Percentiles rank a stretch among this genome's conserved stretches.
Evolutionary conservation across 352 stramenopile genomes (phyloP).

Genomic region (Phytophthora kernoviae): DNA sequence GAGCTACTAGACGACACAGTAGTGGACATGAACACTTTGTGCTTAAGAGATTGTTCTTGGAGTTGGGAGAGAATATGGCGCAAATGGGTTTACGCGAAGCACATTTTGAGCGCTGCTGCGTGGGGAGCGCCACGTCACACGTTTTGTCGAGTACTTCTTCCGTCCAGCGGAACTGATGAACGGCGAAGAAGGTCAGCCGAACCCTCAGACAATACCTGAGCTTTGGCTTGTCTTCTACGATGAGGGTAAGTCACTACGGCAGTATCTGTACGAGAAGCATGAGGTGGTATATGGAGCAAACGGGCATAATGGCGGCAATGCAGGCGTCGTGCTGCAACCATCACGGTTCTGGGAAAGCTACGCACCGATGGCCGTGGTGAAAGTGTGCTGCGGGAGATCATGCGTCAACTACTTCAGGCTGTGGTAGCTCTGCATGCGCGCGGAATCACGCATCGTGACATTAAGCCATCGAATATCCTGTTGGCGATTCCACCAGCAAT

Average conservation of each 20-base stretch:
- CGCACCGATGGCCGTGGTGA: constrained; percentile 56
- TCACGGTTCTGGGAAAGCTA: constrained; percentile 83
- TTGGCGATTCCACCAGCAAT: constrained; percentile 38
- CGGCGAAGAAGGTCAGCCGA: constrained; percentile 12
- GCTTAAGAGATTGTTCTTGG: constrained; percentile 86
- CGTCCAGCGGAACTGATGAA: constrained; percentile 32
- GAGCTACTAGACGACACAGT: constrained; percentile 40
- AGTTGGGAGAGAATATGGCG: constrained; percentile 63
- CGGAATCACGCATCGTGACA: constrained; percentile 92
- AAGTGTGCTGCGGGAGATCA: constrained; percentile 88
- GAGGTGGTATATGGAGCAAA: constrained; percentile 37
- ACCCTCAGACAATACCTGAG: constrained; percentile 40
- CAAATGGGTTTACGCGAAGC: constrained; percentile 84
- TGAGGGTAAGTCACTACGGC: constrained; percentile 86
- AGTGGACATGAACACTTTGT: constrained; percentile 63
- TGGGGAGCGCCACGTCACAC: constrained; percentile 63
- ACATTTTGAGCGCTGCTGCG: constrained; percentile 68
- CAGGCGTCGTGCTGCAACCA: constrained; percentile 65
- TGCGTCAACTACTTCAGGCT: constrained; percentile 93
- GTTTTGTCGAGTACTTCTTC: constrained; percentile 92
- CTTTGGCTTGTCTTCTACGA: constrained; percentile 92
- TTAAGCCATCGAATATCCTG: constrained; percentile 85
- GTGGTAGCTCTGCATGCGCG: constrained; percentile 88
- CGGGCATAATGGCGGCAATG: constrained; percentile 11
- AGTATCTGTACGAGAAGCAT: constrained; percentile 85